A percentile compares a stretch with the other conserved stretches of the same genome.
phyloP scores from a whole-genome alignment of 495 filamentous ascomycete genomes.

The Aspergillus asperescens region DNA sequence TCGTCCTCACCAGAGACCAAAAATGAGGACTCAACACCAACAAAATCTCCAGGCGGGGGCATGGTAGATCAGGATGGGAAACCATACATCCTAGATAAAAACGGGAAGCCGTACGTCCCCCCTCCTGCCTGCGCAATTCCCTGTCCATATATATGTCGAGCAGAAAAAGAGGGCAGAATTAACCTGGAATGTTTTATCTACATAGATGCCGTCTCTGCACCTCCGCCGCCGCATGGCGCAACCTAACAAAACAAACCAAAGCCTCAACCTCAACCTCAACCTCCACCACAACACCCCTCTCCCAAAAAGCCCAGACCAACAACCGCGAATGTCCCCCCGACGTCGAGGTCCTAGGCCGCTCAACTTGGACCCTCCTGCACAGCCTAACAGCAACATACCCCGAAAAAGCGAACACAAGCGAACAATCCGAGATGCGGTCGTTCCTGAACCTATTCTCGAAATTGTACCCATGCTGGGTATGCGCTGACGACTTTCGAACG shows the following conservation, averaged over 20 bases:
- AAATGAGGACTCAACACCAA: conserved; percentile 20
- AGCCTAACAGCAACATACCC: conserved; percentile 87
- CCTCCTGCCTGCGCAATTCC: not conserved
- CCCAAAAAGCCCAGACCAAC: conserved; percentile 15
- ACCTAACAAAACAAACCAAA: conserved; percentile 57
- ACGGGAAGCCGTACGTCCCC: conserved; percentile 1
- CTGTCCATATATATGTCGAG: not conserved
- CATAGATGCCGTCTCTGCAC: conserved; percentile 85
- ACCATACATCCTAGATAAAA: conserved; percentile 59
- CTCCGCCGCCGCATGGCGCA: conserved; percentile 62
- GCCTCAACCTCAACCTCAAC: conserved; percentile 10
- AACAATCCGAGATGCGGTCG: conserved; percentile 68
- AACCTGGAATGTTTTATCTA: not conserved
- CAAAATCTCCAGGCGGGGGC: conserved; percentile 66
- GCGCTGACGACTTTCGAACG: conserved; percentile 81
- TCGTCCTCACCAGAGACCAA: conserved; percentile 22
- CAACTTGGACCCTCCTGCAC: conserved; percentile 90
- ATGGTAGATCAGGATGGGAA: conserved; percentile 91
- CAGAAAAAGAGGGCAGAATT: conserved; percentile 4
- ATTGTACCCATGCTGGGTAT: conserved; percentile 92
- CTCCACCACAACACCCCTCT: not conserved
- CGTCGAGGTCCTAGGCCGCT: conserved; percentile 75
- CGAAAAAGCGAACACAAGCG: conserved; percentile 49
- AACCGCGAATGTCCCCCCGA: conserved; percentile 48
- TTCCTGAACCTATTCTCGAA: conserved; percentile 77